Base-by-base conservation (phyloP, 768 basidiomycete genomes). In the Favolaschia claudopus region DNA sequence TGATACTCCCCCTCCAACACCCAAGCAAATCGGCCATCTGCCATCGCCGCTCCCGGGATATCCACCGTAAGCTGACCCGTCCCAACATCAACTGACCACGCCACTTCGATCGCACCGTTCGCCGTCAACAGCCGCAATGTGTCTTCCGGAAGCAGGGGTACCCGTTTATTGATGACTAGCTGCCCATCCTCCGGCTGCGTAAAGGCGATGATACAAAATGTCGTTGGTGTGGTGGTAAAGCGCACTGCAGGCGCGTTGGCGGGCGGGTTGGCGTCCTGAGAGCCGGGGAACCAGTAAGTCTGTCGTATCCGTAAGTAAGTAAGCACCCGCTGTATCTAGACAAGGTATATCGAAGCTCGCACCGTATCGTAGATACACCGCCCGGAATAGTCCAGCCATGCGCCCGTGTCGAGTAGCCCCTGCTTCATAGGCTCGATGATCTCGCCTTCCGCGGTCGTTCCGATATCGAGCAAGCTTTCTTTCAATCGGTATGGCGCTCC, bases 351-450 rank as follows among this genome's bases (percentile, higher is more conserved):
- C 80, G 14, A 57, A 83, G n/a, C n/a, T n/a, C n/a, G n/a, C n/a
- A n/a, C 85, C 6, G 85, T 85, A 27, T 74, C 77, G 48, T 85
- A 86, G 7, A 86, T 75, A 32, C 84, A 86, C 1, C 75, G 70
- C 12, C 85, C 83, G 2, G 80, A 76, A 39, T 79, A 77, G 38
- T 76, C 72, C 50, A 86, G 69, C 85, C 85, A 86, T 39, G 58
- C 62, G 0, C 85, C 85, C 17, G 82, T 81, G n/a, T 76, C 81
- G 7, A 80, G 74, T 27, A 86, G 73, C 32, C 79, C 78, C 2
- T 82, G 63, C 37, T 68, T 71, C 78, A 84, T 82, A 0, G 82
- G 77, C 8, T 70, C 70, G 37, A 85, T 79, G 29, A 86, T 83
- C 34, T 78, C 77, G 0, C 85, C 85, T 47, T 85, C 83, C 1